These are phyloP conservation scores for Yamadazyma insecticola DNA, from an alignment of 805 yeast genomes.

Conservation along the genomic window DNA sequence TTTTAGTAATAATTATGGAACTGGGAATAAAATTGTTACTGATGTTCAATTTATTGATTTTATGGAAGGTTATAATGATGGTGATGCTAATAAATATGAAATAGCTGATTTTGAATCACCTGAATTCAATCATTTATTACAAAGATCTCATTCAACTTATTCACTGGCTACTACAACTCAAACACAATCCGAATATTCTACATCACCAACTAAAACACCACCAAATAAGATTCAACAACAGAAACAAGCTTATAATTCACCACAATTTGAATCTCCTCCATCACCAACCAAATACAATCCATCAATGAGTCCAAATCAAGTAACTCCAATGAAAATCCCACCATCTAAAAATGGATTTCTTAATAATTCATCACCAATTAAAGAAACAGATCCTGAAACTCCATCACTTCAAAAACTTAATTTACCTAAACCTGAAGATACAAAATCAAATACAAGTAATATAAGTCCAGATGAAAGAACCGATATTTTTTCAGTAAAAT, in stretches of 20 bases:
- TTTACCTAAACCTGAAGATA: conserved; percentile 13
- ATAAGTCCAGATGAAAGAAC: conserved; percentile 14
- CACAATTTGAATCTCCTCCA: not conserved
- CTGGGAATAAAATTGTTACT: conserved; percentile 58
- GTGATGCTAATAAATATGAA: conserved; percentile 14
- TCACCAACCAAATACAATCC: too few relatives aligned
- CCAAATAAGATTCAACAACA: not conserved
- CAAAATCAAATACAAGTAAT: conserved; percentile 12
- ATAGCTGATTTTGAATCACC: conserved; percentile 31
- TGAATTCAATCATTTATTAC: conserved; percentile 22
- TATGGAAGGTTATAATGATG: conserved; percentile 31
- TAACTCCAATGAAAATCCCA: not conserved
- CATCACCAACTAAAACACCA: conserved; percentile 1
- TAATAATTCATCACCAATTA: conserved; percentile 7
- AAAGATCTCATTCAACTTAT: conserved; percentile 24
- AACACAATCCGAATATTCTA: conserved; percentile 2
- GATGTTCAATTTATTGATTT: conserved; percentile 65
- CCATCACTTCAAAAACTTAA: conserved; percentile 6
- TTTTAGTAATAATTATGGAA: conserved; percentile 52
- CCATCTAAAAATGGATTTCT: conserved; percentile 1
- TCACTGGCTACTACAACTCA: conserved; percentile 14
- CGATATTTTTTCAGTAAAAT: conserved; percentile 11
- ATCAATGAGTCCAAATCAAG: not conserved
- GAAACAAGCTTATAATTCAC: not conserved
- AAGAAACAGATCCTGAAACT: too few relatives aligned